These are phyloP conservation scores for Phytophthora hybrid DNA, from an alignment of 352 stramenopile genomes.

Conservation along the genomic window DNA sequence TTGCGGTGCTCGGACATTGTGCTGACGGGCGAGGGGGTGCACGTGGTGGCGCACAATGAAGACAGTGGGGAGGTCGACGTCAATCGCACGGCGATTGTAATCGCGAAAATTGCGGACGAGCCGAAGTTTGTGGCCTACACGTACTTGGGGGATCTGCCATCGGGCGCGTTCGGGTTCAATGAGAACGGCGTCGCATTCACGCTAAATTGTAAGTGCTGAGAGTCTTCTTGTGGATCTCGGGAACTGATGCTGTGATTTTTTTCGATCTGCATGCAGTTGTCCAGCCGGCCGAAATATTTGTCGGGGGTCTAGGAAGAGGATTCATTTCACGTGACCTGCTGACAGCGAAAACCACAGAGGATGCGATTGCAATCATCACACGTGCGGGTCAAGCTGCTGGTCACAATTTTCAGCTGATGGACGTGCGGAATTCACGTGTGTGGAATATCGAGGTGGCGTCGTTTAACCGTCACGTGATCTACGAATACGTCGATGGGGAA, in stretches of 20 bases:
- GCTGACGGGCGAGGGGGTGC: slow-evolving; percentile 50
- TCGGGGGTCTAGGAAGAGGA: slow-evolving; percentile 67
- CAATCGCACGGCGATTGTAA: slow-evolving; percentile 74
- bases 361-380: slow-evolving; percentile 68
- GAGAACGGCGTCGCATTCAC: slow-evolving; percentile 75
- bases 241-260: not conserved
- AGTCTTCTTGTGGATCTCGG: not conserved
- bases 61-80: slow-evolving; percentile 60
- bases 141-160: slow-evolving; percentile 77
- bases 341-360: slow-evolving; percentile 42
- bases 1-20: slow-evolving; percentile 78
- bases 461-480: slow-evolving; percentile 57
- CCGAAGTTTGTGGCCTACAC: slow-evolving; percentile 78
- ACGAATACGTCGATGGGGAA: slow-evolving; percentile 41
- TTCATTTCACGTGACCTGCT: slow-evolving; percentile 79
- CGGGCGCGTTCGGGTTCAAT: slow-evolving; percentile 79
- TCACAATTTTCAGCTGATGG: slow-evolving; percentile 87
- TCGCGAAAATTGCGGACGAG: slow-evolving; percentile 55
- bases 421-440: slow-evolving; percentile 48
- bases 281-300: slow-evolving; percentile 64
- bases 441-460: slow-evolving; percentile 81
- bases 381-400: slow-evolving; percentile 59
- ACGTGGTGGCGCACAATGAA: slow-evolving; percentile 79
- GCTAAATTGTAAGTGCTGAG: slow-evolving; percentile 68
- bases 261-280: slow-evolving; percentile 51